phyloP scores from a whole-genome alignment of 2,329 filamentous ascomycete species.

The Bipolaris oryzae region DNA sequence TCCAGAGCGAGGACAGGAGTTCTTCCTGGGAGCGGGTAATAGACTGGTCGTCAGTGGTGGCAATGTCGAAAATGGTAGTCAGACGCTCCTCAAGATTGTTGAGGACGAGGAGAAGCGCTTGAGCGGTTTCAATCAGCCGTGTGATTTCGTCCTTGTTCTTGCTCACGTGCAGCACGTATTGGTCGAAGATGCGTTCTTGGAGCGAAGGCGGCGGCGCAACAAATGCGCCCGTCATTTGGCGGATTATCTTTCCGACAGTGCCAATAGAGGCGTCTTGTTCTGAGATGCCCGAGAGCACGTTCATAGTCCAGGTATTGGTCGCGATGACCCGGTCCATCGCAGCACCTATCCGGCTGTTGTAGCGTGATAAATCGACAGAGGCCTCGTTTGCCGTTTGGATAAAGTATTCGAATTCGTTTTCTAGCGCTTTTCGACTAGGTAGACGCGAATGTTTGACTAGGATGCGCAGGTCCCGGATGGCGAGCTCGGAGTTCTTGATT shows the following conservation, averaged over 20 bases:
- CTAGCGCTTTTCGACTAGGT: conserved; percentile 70
- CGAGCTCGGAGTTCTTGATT: conserved; percentile 78
- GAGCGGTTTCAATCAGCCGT: conserved; percentile 71
- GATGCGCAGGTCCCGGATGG: conserved; percentile 74
- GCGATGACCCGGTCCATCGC: conserved; percentile 76
- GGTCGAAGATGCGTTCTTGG: conserved; percentile 66
- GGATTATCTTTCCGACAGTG: conserved; percentile 51
- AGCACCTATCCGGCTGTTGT: conserved; percentile 76
- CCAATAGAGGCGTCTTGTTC: conserved; percentile 49
- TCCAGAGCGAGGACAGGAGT: conserved; percentile 74
- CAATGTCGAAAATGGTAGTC: conserved; percentile 71
- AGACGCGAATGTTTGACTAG: conserved; percentile 74
- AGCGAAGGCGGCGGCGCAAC: conserved; percentile 35
- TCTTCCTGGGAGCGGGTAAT: conserved; percentile 67
- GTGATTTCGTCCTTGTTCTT: conserved; percentile 73
- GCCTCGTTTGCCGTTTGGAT: conserved; percentile 70
- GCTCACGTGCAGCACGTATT: conserved; percentile 75
- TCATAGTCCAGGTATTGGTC: conserved; percentile 76
- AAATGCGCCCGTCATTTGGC: conserved; percentile 64
- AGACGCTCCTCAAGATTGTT: conserved; percentile 72
- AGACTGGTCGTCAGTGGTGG: conserved; percentile 66
- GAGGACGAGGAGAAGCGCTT: conserved; percentile 69
- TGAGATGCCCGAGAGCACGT: conserved; percentile 68
- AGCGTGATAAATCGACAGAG: conserved; percentile 70
- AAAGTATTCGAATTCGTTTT: conserved; percentile 77